phyloP scores from a whole-genome alignment of 768 basidiomycete genomes.

The Termitomyces bulborhizus region DNA sequence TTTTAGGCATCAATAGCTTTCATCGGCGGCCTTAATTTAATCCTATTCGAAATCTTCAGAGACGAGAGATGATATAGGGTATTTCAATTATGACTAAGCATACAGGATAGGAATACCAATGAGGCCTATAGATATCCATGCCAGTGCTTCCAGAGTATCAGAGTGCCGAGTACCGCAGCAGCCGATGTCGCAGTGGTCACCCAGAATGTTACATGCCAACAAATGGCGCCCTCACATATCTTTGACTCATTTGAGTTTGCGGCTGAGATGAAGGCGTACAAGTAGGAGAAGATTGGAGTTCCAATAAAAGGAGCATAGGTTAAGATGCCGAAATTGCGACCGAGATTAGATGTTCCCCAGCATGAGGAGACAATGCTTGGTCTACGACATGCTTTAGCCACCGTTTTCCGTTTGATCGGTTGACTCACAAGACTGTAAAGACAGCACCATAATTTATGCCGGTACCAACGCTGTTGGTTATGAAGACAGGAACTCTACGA shows the following conservation, averaged over 20 bases:
- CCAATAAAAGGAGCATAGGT: conserved; percentile 74
- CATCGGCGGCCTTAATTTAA: conserved; percentile 25
- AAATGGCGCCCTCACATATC: conserved; percentile 51
- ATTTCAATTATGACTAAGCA: background rate
- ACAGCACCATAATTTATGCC: conserved; percentile 65
- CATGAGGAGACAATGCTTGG: conserved; percentile 66
- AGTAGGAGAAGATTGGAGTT: conserved; percentile 70
- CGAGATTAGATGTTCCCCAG: conserved; percentile 67
- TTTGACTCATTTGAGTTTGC: conserved; percentile 35
- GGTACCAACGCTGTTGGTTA: conserved; percentile 44
- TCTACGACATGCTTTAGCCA: conserved; percentile 25
- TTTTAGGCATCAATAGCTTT: conserved; percentile 52
- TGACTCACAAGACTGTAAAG: conserved; percentile 65
- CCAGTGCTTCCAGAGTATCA: conserved; percentile 62
- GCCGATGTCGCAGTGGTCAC: conserved; percentile 36
- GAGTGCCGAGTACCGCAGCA: conserved; percentile 35
- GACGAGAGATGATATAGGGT: background rate
- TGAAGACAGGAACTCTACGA: conserved; percentile 1
- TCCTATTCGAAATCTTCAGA: background rate
- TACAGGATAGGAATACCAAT: background rate
- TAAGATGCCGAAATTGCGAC: conserved; percentile 71
- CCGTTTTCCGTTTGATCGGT: background rate
- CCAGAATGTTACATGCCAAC: conserved; percentile 66
- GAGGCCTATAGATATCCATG: conserved; percentile 40
- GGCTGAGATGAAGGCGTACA: conserved; percentile 67